phyloP scores from a whole-genome alignment of 768 basidiomycete species.

The Mycena indigotica region DNA sequence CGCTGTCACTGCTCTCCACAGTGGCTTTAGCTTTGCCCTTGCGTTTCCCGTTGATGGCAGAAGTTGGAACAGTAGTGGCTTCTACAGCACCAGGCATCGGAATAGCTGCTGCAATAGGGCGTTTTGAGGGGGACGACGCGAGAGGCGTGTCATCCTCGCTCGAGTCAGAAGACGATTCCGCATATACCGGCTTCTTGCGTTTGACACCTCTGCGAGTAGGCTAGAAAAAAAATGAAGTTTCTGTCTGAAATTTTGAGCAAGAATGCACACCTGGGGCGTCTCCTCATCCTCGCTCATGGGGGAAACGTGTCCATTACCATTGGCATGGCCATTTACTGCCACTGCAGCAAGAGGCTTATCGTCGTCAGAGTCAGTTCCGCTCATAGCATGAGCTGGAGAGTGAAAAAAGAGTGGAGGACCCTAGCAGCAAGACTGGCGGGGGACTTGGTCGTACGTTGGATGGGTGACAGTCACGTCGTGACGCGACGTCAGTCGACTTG shows the following conservation, averaged over 20 bases:
- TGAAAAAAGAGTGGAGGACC: constrained; percentile 29
- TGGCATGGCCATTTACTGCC: constrained; percentile 43
- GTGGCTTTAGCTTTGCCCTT: constrained; percentile 37
- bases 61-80: constrained; percentile 37
- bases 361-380: constrained; percentile 57
- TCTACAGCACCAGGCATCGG: constrained; percentile 44
- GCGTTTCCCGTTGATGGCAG: constrained; percentile 43
- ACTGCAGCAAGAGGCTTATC: constrained; percentile 52
- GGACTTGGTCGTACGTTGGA: constrained; percentile 10
- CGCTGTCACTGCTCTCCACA: constrained; percentile 38
- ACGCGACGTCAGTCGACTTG: constrained; percentile 13
- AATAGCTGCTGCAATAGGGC: constrained; percentile 38
- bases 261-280: constrained; percentile 68
- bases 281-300: constrained; percentile 74
- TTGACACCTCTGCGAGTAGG: constrained; percentile 52
- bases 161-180: constrained; percentile 49
- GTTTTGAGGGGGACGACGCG: constrained; percentile 71
- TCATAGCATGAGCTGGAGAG: constrained; percentile 41
- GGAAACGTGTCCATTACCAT: constrained; percentile 44
- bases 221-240: constrained; percentile 51
- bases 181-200: constrained; percentile 63
- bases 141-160: constrained; percentile 75
- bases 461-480: constrained; percentile 29
- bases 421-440: constrained; percentile 15
- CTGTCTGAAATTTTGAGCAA: too few relatives aligned